These are phyloP conservation scores for Inga laurina DNA, from an alignment of 306 rosid species.

Conservation along the genomic window DNA sequence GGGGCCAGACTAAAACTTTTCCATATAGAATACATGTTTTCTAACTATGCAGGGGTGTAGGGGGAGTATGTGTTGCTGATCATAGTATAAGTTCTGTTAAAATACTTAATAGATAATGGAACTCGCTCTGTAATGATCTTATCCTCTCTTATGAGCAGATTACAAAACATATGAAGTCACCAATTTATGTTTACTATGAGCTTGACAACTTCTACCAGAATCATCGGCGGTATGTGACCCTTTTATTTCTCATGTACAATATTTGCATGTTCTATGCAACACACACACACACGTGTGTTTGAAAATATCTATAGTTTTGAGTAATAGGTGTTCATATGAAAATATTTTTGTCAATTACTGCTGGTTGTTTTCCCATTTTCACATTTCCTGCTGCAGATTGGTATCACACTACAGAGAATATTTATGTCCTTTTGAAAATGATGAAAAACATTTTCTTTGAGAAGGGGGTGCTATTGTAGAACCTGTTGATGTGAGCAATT, in stretches of 20 bases:
- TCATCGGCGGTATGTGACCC: conserved; percentile 72
- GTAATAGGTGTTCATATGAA: not conserved
- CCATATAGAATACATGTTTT: not conserved
- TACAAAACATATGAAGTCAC: conserved; percentile 66
- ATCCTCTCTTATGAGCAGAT: conserved; percentile 55
- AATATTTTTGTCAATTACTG: not conserved
- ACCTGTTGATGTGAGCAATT: not conserved
- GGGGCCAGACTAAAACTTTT: not conserved
- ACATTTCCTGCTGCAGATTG: not conserved
- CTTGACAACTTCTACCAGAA: conserved; percentile 96
- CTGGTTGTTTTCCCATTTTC: conserved; percentile 14
- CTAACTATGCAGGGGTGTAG: not conserved
- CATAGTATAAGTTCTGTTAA: conserved; percentile 3
- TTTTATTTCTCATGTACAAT: conserved; percentile 18
- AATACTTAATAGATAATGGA: conserved; percentile 1
- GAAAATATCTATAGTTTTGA: not conserved
- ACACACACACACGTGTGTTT: not conserved
- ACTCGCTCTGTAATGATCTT: conserved; percentile 25
- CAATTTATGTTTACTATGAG: conserved; percentile 84
- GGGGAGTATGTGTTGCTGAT: not conserved
- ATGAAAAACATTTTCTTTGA: not conserved
- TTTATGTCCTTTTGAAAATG: not conserved
- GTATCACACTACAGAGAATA: not conserved
- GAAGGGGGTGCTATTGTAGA: not conserved
- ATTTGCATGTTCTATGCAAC: not conserved